These are phyloP conservation scores for Leccinum ponderosum DNA, from an alignment of 1,284 basidiomycete species.

Conservation along the genomic window DNA sequence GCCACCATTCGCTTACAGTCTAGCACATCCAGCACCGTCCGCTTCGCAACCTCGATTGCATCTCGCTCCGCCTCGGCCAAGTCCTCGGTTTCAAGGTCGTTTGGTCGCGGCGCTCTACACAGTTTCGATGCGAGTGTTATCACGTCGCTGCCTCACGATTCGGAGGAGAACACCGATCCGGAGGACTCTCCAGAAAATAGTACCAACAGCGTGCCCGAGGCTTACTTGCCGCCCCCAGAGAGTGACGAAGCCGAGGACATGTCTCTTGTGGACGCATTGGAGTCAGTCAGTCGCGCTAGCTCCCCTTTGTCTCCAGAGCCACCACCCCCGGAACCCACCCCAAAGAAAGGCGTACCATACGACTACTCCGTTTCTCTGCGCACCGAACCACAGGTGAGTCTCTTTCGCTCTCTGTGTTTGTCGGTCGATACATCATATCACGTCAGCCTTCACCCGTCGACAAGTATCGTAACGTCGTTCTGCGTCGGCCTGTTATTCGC, in stretches of 20 bases:
- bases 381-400: conserved; percentile 62
- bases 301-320: conserved; percentile 46
- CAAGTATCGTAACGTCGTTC: conserved; percentile 63
- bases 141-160: conserved; percentile 49
- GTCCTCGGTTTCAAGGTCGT: conserved; percentile 37
- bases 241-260: conserved; percentile 42
- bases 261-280: conserved; percentile 60
- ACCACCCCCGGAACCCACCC: conserved; percentile 40
- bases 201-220: conserved; percentile 50
- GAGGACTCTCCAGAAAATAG: conserved; percentile 41
- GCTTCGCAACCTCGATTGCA: conserved; percentile 71
- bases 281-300: conserved; percentile 55
- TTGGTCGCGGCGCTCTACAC: conserved; percentile 33
- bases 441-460: conserved; percentile 62
- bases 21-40: conserved; percentile 61
- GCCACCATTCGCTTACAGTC: conserved; percentile 50
- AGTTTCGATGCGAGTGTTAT: conserved; percentile 65
- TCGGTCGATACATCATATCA: conserved; percentile 3
- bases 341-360: conserved; percentile 50
- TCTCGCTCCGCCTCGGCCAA: conserved; percentile 48
- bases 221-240: conserved; percentile 49
- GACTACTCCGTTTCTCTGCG: conserved; percentile 65
- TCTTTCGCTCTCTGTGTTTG: background rate
- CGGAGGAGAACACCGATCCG: conserved; percentile 40
- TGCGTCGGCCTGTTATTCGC: conserved; percentile 54